Evolutionary conservation across 2,329 filamentous ascomycete genomes (phyloP), one percentile per base, ranked within the genome.

Genomic region (Acrocalymma vagum): DNA sequence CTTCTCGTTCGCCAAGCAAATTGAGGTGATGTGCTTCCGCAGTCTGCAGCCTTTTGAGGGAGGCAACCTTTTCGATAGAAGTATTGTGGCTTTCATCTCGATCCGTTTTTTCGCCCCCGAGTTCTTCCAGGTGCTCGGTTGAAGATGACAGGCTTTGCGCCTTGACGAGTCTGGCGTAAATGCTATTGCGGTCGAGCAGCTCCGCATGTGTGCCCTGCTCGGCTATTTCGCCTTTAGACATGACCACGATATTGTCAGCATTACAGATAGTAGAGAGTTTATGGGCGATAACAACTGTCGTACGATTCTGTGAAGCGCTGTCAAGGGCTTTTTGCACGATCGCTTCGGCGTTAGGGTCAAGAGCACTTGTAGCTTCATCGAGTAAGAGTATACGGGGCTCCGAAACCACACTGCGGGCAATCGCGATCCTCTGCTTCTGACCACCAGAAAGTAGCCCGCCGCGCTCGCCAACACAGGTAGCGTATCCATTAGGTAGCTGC

Each of bases 261-360:
- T 33, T 38, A 8, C 32, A 23, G 7, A 96, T 95, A 6, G 92
- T 97, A 1, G 90, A 95, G 7, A 97, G 78, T 56, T 92, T 86
- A 72, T 97, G 93, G 29, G 93, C 93, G 67, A 97, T 96, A 8
- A 90, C 88, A 57, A 96, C 95, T 5, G 92, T 96, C 0, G 92
- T 97, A 38, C 92, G 83, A 18, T 90, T 90, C 48, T 86, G 80
- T 2, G 90, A n/a, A 18, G 26, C 81, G n/a, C n/a, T n/a, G n/a
- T n/a, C n/a, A n/a, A n/a, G n/a, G n/a, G n/a, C n/a, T n/a, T n/a
- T n/a, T n/a, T n/a, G n/a, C n/a, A n/a, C n/a, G n/a, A n/a, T n/a
- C n/a, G n/a, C n/a, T n/a, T n/a, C n/a, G n/a, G n/a, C n/a, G n/a
- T n/a, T n/a, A n/a, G n/a, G n/a, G n/a, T n/a, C n/a, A n/a, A n/a